Evolutionary conservation across 331 rosid genomes (phyloP).

Genomic region (Malus hybrid): DNA sequence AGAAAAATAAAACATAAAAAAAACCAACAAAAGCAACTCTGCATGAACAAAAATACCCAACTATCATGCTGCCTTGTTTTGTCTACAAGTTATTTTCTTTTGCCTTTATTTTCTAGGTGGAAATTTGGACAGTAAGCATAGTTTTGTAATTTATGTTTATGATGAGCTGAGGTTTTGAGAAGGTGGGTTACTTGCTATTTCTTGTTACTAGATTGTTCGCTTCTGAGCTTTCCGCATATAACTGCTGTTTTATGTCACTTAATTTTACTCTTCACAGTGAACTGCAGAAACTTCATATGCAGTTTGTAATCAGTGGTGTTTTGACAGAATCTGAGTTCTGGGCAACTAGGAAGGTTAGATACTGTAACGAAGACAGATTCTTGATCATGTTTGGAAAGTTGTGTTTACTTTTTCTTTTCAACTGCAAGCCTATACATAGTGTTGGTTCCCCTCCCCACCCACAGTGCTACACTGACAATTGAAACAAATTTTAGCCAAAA

Average conservation of each 20-base stretch:
- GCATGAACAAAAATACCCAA: not conserved
- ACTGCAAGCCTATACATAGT: not conserved
- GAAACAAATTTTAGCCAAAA: not conserved
- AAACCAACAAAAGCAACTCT: not conserved
- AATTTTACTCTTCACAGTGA: conserved; percentile 50
- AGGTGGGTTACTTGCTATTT: not conserved
- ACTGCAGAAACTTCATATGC: conserved; percentile 85
- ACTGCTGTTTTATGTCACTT: conserved; percentile 5
- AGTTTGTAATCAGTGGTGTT: conserved; percentile 73
- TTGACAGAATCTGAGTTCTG: conserved; percentile 96
- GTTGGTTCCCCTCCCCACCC: not conserved
- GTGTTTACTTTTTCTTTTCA: conserved; percentile 9
- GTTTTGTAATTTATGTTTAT: not conserved
- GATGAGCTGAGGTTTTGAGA: not conserved
- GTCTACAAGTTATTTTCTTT: not conserved
- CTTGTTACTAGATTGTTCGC: not conserved
- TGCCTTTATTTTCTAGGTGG: not conserved
- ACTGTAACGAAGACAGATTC: not conserved
- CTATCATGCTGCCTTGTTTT: not conserved
- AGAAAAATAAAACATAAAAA: no score
- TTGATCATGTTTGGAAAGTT: conserved; percentile 3
- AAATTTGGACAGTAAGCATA: not conserved
- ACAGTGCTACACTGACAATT: not conserved
- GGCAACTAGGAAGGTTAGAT: conserved; percentile 82
- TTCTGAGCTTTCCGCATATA: conserved; percentile 12